A percentile compares a stretch with the other conserved stretches of the same genome.
These are phyloP conservation scores for Tolypocladium tundrense DNA, from an alignment of 2,329 filamentous ascomycete genomes.

Conservation along the genomic window DNA sequence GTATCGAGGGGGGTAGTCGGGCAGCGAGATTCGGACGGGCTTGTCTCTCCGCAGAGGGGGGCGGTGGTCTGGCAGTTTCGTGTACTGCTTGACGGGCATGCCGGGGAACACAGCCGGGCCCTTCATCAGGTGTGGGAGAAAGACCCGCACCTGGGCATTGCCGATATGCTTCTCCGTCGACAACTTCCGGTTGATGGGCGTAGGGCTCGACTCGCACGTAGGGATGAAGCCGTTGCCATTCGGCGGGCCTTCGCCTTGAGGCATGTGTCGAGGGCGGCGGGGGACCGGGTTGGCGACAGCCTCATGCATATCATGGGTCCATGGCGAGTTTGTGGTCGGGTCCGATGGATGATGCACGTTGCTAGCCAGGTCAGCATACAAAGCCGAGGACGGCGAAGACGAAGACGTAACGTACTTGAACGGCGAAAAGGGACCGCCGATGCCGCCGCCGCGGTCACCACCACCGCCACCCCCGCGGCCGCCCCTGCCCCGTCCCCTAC, in stretches of 20 bases:
- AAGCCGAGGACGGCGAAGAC: constrained; percentile 2
- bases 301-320: constrained; percentile 95
- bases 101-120: constrained; percentile 61
- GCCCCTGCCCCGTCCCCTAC: constrained; percentile 54
- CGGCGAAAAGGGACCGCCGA: constrained; percentile 47
- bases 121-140: constrained; percentile 60
- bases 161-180: constrained; percentile 77
- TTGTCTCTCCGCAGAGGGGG: constrained; percentile 92
- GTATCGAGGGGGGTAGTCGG: constrained; percentile 68
- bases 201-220: constrained; percentile 47
- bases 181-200: constrained; percentile 64
- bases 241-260: constrained; percentile 38
- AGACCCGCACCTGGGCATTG: constrained; percentile 76
- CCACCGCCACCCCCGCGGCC: constrained; percentile 27
- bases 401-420: constrained; percentile 45
- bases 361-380: constrained; percentile 21
- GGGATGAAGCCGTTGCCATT: constrained; percentile 45
- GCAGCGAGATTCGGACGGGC: constrained; percentile 86
- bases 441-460: constrained; percentile 38
- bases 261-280: constrained; percentile 31
- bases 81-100: constrained; percentile 81
- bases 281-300: constrained; percentile 38
- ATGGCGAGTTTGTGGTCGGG: constrained; percentile 61
- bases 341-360: constrained; percentile 39
- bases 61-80: constrained; percentile 85